These are phyloP conservation scores for Flaveria ramosissima DNA, from an alignment of 129 eudicot species.

Conservation along the genomic window DNA sequence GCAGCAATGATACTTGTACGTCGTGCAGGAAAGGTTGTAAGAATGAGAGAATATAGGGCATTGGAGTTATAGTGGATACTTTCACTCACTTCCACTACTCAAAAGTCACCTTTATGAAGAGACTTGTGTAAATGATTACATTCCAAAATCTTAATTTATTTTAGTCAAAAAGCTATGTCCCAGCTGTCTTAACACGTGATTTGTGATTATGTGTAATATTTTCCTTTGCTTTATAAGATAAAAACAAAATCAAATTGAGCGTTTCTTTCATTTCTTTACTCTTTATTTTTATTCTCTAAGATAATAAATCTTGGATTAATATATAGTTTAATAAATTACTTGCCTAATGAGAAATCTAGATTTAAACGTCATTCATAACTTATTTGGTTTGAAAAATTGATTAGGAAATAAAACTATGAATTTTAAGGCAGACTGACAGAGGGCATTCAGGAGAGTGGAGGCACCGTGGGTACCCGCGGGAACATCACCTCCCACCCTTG, in stretches of 20 bases:
- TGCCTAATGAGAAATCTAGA: too few species aligned
- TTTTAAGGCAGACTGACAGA: too few species aligned
- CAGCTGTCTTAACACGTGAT: conserved; percentile 31
- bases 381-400: too few species aligned
- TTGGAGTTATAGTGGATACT: conserved; percentile 20
- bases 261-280: neutral
- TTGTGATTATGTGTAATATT: conserved; percentile 15
- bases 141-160: conserved; percentile 25
- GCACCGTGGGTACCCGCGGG: too few species aligned
- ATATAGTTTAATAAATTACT: too few species aligned
- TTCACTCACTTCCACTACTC: conserved; percentile 36
- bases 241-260: neutral
- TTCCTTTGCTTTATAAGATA: neutral
- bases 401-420: too few species aligned
- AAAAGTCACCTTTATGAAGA: conserved; percentile 23
- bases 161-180: conserved; percentile 35
- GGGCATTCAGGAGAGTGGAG: too few species aligned
- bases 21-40: conserved; percentile 8
- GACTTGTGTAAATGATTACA: conserved; percentile 31
- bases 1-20: conserved; percentile 1
- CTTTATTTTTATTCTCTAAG: too few species aligned
- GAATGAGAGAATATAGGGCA: neutral
- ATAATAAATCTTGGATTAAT: too few species aligned
- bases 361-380: too few species aligned
- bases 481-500: too few species aligned